These are phyloP conservation scores for Saccharomycopsis fermentans DNA, from an alignment of 805 yeast genomes.

Conservation along the genomic window DNA sequence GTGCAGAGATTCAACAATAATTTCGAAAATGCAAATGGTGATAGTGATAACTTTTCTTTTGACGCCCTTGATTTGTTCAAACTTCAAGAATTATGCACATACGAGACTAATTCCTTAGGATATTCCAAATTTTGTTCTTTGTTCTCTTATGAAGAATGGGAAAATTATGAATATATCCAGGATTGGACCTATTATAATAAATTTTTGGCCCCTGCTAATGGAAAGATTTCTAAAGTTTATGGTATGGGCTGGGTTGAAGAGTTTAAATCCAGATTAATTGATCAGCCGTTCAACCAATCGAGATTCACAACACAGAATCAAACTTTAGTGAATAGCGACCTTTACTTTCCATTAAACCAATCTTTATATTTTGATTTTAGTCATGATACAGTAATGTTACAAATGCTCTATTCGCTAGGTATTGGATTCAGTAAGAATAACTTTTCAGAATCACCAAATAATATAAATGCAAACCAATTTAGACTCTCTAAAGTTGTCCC, in stretches of 20 bases:
- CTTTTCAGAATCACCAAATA: slow-evolving; percentile 7
- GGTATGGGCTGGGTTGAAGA: slow-evolving; percentile 49
- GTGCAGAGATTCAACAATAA: slow-evolving; percentile 4
- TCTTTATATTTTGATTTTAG: slow-evolving; percentile 59
- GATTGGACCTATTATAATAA: slow-evolving; percentile 53
- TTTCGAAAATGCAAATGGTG: neutral
- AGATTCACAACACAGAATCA: slow-evolving; percentile 38
- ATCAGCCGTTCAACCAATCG: slow-evolving; percentile 39
- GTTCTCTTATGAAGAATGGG: slow-evolving; percentile 58
- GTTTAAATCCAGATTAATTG: slow-evolving; percentile 30
- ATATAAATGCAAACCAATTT: neutral
- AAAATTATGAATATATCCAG: slow-evolving; percentile 46
- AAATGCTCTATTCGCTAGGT: slow-evolving; percentile 56
- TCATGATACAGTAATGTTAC: slow-evolving; percentile 56
- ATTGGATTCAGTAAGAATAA: slow-evolving; percentile 21
- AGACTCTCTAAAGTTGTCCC: slow-evolving; percentile 10
- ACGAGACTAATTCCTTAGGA: slow-evolving; percentile 63
- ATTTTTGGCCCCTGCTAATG: slow-evolving; percentile 44
- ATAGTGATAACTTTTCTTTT: neutral
- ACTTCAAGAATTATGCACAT: slow-evolving; percentile 62
- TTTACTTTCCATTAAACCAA: slow-evolving; percentile 31
- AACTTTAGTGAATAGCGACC: slow-evolving; percentile 24
- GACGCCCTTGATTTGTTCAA: slow-evolving; percentile 34
- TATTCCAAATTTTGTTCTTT: slow-evolving; percentile 57
- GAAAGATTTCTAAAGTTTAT: slow-evolving; percentile 42